A percentile compares a stretch with the other conserved stretches of the same genome.
phyloP scores from a whole-genome alignment of 768 basidiomycete species.

The Agaricus sinodeliciosus region DNA sequence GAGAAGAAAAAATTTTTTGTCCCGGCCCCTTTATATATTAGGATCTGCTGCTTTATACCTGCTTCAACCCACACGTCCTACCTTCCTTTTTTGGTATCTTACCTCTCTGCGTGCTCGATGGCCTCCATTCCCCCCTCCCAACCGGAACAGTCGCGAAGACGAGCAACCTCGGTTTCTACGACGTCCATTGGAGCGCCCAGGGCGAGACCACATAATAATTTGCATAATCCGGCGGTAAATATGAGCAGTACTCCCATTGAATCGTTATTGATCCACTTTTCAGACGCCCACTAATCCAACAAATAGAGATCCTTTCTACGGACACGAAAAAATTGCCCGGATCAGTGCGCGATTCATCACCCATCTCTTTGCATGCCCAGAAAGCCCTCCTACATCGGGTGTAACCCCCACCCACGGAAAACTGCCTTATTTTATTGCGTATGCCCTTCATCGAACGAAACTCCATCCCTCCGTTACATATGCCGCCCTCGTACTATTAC shows the following conservation, averaged over 20 bases:
- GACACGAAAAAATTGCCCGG: conserved; percentile 67
- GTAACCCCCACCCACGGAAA: conserved; percentile 46
- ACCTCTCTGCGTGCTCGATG: conserved; percentile 1
- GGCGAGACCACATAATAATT: conserved; percentile 8
- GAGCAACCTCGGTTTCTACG: conserved; percentile 5
- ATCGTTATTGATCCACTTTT: conserved; percentile 8
- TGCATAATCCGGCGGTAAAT: conserved; percentile 6
- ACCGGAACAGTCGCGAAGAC: conserved; percentile 4
- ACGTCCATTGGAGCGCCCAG: conserved; percentile 6
- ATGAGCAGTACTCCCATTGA: conserved; percentile 2
- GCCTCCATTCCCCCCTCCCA: conserved; percentile 7
- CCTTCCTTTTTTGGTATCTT: conserved; percentile 6
- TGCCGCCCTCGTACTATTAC: conserved; percentile 62
- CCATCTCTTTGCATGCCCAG: conserved; percentile 82
- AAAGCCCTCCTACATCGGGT: conserved; percentile 53
- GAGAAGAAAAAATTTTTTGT: conserved; percentile 10
- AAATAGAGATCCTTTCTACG: conserved; percentile 57
- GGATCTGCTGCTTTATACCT: too few species aligned
- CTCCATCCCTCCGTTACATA: conserved; percentile 65
- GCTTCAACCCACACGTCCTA: not conserved
- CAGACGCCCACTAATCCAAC: conserved; percentile 20
- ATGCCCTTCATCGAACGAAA: conserved; percentile 80
- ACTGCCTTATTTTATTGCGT: conserved; percentile 79
- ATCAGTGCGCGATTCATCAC: conserved; percentile 77
- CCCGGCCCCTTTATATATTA: not conserved